These are phyloP conservation scores for Arxiozyma telluris DNA, from an alignment of 1,139 yeast species.

Conservation along the genomic window DNA sequence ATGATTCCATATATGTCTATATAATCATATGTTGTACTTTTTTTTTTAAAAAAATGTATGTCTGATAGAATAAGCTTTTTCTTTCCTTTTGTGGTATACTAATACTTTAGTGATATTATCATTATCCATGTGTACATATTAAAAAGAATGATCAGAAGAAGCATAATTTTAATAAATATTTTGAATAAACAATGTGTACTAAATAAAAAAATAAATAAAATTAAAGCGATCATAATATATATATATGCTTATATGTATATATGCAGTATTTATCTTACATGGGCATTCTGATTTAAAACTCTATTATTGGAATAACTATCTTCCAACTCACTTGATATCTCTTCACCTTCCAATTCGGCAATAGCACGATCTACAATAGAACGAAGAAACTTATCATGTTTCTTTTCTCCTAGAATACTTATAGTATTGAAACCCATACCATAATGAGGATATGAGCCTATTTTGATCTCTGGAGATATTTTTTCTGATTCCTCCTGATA, in stretches of 20 bases:
- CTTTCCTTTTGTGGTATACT: neutral
- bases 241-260: too few species aligned
- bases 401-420: constrained; percentile 55
- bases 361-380: constrained; percentile 41
- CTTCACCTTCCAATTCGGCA: constrained; percentile 42
- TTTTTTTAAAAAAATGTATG: neutral
- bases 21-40: too few species aligned
- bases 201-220: too few species aligned
- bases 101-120: too few species aligned
- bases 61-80: neutral
- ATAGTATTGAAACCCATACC: constrained; percentile 55
- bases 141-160: too few species aligned
- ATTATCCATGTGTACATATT: neutral
- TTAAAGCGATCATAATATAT: too few species aligned
- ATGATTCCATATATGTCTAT: too few species aligned
- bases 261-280: neutral
- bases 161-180: too few species aligned
- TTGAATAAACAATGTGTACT: neutral
- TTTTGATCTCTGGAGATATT: constrained; percentile 42
- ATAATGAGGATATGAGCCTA: constrained; percentile 81
- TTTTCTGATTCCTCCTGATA: constrained; percentile 42
- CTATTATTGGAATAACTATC: constrained; percentile 30
- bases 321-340: constrained; percentile 49
- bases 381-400: constrained; percentile 34
- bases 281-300: neutral